Base-by-base conservation (phyloP, 768 basidiomycete species). In the Russula sp. region DNA sequence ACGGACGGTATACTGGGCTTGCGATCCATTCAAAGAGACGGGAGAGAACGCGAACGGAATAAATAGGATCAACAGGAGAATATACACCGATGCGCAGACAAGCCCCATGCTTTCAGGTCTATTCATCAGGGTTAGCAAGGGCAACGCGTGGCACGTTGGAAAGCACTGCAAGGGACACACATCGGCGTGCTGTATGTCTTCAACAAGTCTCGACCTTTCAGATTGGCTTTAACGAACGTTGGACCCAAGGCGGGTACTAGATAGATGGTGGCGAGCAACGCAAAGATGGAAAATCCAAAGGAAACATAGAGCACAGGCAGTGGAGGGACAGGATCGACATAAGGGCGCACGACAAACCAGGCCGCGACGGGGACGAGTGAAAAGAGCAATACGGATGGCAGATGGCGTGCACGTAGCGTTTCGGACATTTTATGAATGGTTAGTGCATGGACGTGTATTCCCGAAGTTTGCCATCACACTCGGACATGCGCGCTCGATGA, bases 71-170 rank as follows among this genome's bases (percentile, higher is more conserved):
- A 99, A 77, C 47, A 88, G 76, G 47, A 91, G 80, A 62, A 97
- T 88, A 72, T 98, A 98, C 59, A 95, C 80, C 2, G 87, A 82
- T 1, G 96, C 94, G 70, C 88, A 91, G 54, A 97, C 87, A 62
- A 98, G 85, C 13, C 96, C 96, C 70, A 89, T 84, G 67, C 92
- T 93, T 77, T 99, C 97, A 48, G 97, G 95, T 73, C 95, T 98
- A 61, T 16, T 50, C 31, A 47, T 44, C 37, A 1, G 18, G 11
- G 34, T 45, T 6, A 53, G 57, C 44, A 50, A 16, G 14, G 56
- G 64, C 44, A 18, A 42, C 11, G 9, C 47, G 55, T 6, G 8
- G 39, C 34, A 39, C 22, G 8, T 20, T 16, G 34, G 6, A 55
- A 34, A 20, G 40, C 32, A n/a, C n/a, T n/a, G n/a, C n/a, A 48